Conservation (phyloP, 108 stramenopile genomes). For the Skeletonema tropicum region DNA sequence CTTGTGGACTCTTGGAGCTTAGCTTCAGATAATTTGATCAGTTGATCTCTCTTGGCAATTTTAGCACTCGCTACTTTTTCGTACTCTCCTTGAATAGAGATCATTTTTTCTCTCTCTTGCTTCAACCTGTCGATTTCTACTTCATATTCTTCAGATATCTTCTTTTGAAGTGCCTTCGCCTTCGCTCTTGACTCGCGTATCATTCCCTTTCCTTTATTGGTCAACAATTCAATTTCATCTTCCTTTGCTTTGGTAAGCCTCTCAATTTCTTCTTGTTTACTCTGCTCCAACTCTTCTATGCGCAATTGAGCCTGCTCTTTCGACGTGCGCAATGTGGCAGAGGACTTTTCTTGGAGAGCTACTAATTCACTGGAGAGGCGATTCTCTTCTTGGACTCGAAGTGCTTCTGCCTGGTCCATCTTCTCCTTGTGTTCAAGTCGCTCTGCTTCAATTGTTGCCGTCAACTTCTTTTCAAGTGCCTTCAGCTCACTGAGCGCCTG, state of each 20-base stretch:
- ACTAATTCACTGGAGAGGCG: constrained; percentile 33
- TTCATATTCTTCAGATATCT: constrained; percentile 50
- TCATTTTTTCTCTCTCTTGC: constrained; percentile 34
- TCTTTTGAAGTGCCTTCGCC: constrained; percentile 39
- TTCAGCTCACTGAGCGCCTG: constrained; percentile 41
- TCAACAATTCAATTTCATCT: constrained; percentile 47
- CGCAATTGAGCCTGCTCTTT: constrained; percentile 51
- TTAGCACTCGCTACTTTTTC: constrained; percentile 57
- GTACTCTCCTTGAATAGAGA: constrained; percentile 52
- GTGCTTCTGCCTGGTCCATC: constrained; percentile 37
- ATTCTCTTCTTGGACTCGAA: constrained; percentile 32
- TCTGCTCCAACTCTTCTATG: constrained; percentile 45
- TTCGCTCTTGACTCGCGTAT: constrained; percentile 57
- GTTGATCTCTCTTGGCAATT: constrained; percentile 63
- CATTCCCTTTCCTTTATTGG: constrained; percentile 64
- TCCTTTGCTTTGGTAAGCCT: constrained; percentile 40
- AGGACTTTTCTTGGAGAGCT: constrained; percentile 33
- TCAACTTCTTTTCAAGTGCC: constrained; percentile 31
- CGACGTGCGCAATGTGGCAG: constrained; percentile 22
- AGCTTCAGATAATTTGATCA: constrained; percentile 56
- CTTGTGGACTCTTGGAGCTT: constrained; percentile 51
- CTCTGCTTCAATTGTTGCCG: constrained; percentile 34
- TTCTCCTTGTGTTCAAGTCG: constrained; percentile 42
- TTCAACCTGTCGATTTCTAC: constrained; percentile 45
- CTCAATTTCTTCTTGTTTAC: constrained; percentile 46